A percentile compares a stretch with the other conserved stretches of the same genome.
phyloP scores from a whole-genome alignment of 2,329 filamentous ascomycete species.

The Beauveria sp. region DNA sequence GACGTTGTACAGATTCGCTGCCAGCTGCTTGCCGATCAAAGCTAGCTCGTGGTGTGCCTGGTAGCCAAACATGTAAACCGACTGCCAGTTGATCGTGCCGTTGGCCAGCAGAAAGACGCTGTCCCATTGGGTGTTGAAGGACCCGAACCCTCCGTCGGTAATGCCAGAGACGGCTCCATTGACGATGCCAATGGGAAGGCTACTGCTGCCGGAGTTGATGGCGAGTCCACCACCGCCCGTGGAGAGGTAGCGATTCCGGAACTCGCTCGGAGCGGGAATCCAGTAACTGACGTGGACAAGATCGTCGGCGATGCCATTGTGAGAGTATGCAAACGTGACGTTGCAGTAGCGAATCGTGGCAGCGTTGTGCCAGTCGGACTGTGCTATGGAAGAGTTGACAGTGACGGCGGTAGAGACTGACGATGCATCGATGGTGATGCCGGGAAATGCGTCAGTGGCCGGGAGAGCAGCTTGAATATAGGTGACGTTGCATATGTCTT shows the following conservation, averaged over 20 bases:
- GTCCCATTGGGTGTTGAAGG: conserved; percentile 33
- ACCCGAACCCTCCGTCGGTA: conserved; percentile 44
- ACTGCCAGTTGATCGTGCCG: conserved; percentile 30
- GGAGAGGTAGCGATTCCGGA: conserved; percentile 38
- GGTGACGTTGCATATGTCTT: neutral
- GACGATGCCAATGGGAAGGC: conserved; percentile 32
- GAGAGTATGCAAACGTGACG: conserved; percentile 37
- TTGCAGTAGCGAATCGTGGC: conserved; percentile 35
- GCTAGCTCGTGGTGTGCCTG: conserved; percentile 29
- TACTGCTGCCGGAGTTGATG: conserved; percentile 28
- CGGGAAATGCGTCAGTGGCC: conserved; percentile 13
- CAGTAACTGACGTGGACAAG: conserved; percentile 31
- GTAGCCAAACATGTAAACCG: conserved; percentile 31
- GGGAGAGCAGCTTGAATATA: neutral
- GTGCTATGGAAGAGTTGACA: conserved; percentile 24
- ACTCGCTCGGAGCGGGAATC: conserved; percentile 34
- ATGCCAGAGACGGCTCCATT: conserved; percentile 41
- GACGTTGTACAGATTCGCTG: conserved; percentile 33
- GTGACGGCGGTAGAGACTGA: conserved; percentile 23
- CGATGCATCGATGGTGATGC: conserved; percentile 21
- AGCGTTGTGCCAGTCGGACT: conserved; percentile 21
- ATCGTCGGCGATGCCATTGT: conserved; percentile 28
- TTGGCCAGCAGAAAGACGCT: conserved; percentile 29
- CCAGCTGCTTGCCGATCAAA: conserved; percentile 35
- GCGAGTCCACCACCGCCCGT: conserved; percentile 39